These are phyloP conservation scores for Coemansia sp. DNA, from an alignment of 192 early-diverging fungal genomes.

Conservation along the genomic window DNA sequence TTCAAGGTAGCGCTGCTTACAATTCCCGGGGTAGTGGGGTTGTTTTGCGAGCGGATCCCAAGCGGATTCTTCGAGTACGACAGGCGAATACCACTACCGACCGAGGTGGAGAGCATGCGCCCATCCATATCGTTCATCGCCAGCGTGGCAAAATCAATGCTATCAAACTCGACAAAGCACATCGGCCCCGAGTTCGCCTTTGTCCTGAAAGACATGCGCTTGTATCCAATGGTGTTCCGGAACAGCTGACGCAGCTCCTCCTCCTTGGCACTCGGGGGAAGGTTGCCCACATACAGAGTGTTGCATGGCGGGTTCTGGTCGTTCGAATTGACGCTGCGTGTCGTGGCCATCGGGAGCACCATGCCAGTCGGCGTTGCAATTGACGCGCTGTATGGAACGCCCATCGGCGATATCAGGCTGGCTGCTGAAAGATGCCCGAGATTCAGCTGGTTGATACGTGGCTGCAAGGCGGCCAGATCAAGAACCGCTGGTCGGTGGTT, in stretches of 20 bases:
- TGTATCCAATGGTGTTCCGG: slow-evolving; percentile 79
- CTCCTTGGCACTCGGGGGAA: slow-evolving; percentile 84
- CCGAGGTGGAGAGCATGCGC: slow-evolving; percentile 76
- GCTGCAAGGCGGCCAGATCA: slow-evolving; percentile 46
- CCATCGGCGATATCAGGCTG: slow-evolving; percentile 42
- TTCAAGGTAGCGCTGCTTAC: slow-evolving; percentile 18
- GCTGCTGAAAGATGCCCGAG: slow-evolving; percentile 42
- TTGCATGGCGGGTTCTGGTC: slow-evolving; percentile 99
- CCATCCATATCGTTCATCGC: slow-evolving; percentile 87
- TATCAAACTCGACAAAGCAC: slow-evolving; percentile 99
- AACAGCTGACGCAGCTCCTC: slow-evolving; percentile 88
- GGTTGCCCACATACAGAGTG: slow-evolving; percentile 97
- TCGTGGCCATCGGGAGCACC: slow-evolving; percentile 52
- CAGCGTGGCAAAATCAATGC: slow-evolving; percentile 86
- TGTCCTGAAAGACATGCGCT: slow-evolving; percentile 82
- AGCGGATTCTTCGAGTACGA: slow-evolving; percentile 97
- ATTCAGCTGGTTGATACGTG: slow-evolving; percentile 43
- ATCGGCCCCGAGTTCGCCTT: slow-evolving; percentile 90
- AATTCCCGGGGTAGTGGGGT: slow-evolving; percentile 9
- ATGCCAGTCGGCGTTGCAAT: slow-evolving; percentile 37
- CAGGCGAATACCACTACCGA: slow-evolving; percentile 93
- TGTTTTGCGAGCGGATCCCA: slow-evolving; percentile 71
- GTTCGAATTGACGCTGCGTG: slow-evolving; percentile 59
- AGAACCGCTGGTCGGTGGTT: slow-evolving; percentile 47
- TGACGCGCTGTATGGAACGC: slow-evolving; percentile 41